phyloP scores from a whole-genome alignment of 192 early-diverging fungal genomes.

The Entophlyctis helioformis region DNA sequence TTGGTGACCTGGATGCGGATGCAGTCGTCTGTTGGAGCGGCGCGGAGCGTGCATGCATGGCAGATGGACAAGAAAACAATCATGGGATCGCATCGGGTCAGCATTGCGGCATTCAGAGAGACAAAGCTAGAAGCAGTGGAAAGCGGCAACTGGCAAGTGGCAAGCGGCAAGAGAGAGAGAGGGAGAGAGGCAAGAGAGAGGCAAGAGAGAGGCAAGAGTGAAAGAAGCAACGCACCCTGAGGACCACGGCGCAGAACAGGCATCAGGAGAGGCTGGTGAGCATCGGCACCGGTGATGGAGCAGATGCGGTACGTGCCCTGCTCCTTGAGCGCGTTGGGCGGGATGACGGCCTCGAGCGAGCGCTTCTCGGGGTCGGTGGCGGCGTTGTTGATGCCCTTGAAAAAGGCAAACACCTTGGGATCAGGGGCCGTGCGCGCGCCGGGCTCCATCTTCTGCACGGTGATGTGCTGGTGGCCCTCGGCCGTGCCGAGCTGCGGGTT shows the following conservation, averaged over 20 bases:
- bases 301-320: conserved; percentile 4
- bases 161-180: background rate
- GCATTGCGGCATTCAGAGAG: too few relatives aligned
- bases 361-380: conserved; percentile 11
- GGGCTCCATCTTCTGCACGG: conserved; percentile 8
- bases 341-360: conserved; percentile 13
- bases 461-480: conserved; percentile 34
- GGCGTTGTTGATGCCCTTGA: conserved; percentile 26
- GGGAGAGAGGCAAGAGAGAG: too few relatives aligned
- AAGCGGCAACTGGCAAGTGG: too few relatives aligned
- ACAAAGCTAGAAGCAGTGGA: too few relatives aligned
- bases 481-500: conserved; percentile 20
- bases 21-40: conserved; percentile 5
- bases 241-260: conserved; percentile 29
- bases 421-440: background rate
- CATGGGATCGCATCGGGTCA: too few relatives aligned
- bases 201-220: too few relatives aligned
- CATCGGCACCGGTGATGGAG: conserved; percentile 16
- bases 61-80: too few relatives aligned
- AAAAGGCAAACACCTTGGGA: conserved; percentile 18
- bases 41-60: too few relatives aligned
- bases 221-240: too few relatives aligned
- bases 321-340: conserved; percentile 15
- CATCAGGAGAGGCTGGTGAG: conserved; percentile 26
- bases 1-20: conserved; percentile 19